Evolutionary conservation across 345 rosid species (phyloP).

Genomic region (Boechera stricta): DNA sequence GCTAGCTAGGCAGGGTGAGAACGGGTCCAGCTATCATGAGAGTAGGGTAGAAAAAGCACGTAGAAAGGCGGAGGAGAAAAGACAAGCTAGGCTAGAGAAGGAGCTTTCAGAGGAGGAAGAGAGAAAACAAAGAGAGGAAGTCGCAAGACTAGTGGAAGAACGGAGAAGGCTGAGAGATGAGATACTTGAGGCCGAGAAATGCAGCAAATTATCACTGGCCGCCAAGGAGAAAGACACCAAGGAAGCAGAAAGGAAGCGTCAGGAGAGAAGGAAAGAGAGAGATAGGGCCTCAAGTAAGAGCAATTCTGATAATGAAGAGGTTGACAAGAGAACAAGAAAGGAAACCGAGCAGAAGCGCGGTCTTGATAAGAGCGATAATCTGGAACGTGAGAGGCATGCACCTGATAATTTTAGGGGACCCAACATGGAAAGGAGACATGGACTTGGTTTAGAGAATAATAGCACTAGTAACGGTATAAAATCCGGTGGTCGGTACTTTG

Average conservation of each 20-base stretch:
- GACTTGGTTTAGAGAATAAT: conserved; percentile 52
- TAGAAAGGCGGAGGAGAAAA: conserved; percentile 95
- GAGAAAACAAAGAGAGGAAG: conserved; percentile 96
- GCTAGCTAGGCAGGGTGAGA: conserved; percentile 72
- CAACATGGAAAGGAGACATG: conserved; percentile 56
- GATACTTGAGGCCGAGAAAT: conserved; percentile 71
- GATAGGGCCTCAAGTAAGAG: conserved; percentile 90
- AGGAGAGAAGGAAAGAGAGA: conserved; percentile 88
- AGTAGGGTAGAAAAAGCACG: conserved; percentile 92
- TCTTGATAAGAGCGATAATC: conserved; percentile 59
- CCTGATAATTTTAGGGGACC: conserved; percentile 44
- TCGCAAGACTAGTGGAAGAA: conserved; percentile 92
- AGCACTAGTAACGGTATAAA: conserved; percentile 55
- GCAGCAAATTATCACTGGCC: conserved; percentile 53
- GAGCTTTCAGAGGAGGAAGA: conserved; percentile 93
- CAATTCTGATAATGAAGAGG: conserved; percentile 88
- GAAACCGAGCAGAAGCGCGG: conserved; percentile 69
- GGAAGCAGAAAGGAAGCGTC: conserved; percentile 83
- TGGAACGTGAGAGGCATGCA: too few species aligned
- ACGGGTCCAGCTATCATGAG: conserved; percentile 64
- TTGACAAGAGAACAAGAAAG: conserved; percentile 69
- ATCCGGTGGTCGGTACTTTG: conserved; percentile 78
- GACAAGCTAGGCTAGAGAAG: conserved; percentile 91
- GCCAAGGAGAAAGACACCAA: conserved; percentile 63
- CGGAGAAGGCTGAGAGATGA: conserved; percentile 88